phyloP scores from a whole-genome alignment of 768 basidiomycete species.

The Amanita thiersii region DNA sequence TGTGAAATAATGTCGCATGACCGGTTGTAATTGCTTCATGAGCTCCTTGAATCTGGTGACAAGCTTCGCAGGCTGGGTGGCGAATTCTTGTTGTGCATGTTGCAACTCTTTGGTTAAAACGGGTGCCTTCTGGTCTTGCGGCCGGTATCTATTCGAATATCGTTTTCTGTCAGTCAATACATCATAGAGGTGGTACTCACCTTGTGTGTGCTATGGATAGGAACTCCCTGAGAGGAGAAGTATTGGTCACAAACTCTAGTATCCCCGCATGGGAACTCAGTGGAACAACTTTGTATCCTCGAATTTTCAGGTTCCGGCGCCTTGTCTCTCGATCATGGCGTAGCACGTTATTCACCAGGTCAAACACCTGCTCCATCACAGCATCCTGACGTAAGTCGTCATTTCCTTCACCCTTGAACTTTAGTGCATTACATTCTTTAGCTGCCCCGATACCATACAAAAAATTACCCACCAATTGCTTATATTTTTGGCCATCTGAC shows the following conservation, averaged over 20 bases:
- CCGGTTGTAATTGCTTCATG: conserved; percentile 56
- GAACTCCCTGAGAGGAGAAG: conserved; percentile 56
- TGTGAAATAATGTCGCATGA: conserved; percentile 92
- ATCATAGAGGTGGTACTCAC: conserved; percentile 28
- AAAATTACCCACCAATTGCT: conserved; percentile 60
- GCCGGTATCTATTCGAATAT: conserved; percentile 37
- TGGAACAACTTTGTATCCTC: conserved; percentile 87
- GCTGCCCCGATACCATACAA: background rate
- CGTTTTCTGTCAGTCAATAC: background rate
- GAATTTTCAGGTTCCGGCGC: conserved; percentile 61
- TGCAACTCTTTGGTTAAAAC: conserved; percentile 23
- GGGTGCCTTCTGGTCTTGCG: conserved; percentile 35
- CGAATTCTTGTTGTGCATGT: conserved; percentile 22
- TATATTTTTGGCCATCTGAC: conserved; percentile 54
- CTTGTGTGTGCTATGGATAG: conserved; percentile 50
- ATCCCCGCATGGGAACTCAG: conserved; percentile 75
- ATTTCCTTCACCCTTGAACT: conserved; percentile 89
- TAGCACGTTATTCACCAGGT: conserved; percentile 77
- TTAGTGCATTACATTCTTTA: conserved; percentile 3
- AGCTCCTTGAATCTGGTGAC: conserved; percentile 25
- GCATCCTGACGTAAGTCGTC: conserved; percentile 97
- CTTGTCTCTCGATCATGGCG: conserved; percentile 66
- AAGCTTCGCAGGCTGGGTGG: conserved; percentile 19
- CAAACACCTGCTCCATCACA: conserved; percentile 98
- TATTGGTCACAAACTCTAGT: conserved; percentile 85